These are phyloP conservation scores for Neoarthrinium moseri DNA, from an alignment of 2,329 filamentous ascomycete species.

Conservation along the genomic window DNA sequence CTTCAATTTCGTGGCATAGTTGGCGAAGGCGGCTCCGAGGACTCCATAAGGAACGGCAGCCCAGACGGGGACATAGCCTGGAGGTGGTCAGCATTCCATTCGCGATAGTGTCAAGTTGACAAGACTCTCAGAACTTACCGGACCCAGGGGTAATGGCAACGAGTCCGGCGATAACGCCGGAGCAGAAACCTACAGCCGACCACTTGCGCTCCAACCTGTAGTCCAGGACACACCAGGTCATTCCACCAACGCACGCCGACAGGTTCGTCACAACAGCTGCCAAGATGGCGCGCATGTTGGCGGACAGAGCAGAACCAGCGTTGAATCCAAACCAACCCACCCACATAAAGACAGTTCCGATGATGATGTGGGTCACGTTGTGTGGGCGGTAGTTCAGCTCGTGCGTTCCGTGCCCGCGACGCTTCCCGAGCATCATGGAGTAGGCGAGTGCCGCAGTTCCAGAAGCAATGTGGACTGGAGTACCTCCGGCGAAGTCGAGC, in stretches of 20 bases:
- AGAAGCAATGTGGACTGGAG: conserved; percentile 84
- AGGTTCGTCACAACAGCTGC: conserved; percentile 84
- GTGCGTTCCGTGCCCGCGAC: conserved; percentile 79
- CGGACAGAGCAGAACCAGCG: conserved; percentile 76
- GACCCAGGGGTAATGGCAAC: conserved; percentile 88
- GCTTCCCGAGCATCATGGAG: conserved; percentile 86
- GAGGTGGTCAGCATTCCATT: not conserved
- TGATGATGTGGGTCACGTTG: conserved; percentile 89
- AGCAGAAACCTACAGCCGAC: conserved; percentile 92
- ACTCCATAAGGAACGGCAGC: conserved; percentile 77
- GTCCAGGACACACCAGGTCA: conserved; percentile 88
- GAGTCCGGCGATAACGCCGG: conserved; percentile 81
- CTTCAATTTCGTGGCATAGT: conserved; percentile 90
- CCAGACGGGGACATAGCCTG: conserved; percentile 77
- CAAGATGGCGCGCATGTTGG: conserved; percentile 83
- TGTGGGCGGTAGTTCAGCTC: conserved; percentile 90
- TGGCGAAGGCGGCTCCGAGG: conserved; percentile 74
- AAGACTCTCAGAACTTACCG: conserved; percentile 46
- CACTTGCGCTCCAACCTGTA: conserved; percentile 88
- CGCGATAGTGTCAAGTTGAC: conserved; percentile 4
- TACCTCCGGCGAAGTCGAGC: conserved; percentile 86
- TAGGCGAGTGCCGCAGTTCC: conserved; percentile 80
- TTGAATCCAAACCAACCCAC: conserved; percentile 97
- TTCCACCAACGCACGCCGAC: conserved; percentile 77
- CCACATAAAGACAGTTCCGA: conserved; percentile 92